These are phyloP conservation scores for Saccharomycopsis capsularis DNA, from an alignment of 805 yeast species.

Conservation along the genomic window DNA sequence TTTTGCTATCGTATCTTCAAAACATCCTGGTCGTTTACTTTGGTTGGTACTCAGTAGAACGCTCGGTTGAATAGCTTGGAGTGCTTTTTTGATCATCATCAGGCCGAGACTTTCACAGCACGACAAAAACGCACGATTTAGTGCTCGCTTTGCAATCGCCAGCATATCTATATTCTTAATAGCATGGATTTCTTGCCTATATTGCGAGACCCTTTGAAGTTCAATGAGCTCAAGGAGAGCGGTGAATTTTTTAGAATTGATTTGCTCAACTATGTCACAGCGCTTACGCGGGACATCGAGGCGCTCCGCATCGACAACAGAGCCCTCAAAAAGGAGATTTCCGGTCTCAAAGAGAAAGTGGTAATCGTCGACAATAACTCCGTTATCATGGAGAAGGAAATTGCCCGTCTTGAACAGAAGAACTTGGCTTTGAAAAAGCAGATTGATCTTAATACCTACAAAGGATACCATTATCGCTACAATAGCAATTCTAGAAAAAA, in stretches of 20 bases:
- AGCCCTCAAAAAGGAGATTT: conserved; percentile 9
- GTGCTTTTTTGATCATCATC: no score
- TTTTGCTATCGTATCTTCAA: no score
- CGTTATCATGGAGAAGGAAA: conserved; percentile 18
- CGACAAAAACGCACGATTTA: no score
- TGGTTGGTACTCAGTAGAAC: no score
- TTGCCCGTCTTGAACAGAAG: conserved; percentile 13
- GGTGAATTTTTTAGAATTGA: conserved; percentile 20
- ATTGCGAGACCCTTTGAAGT: conserved; percentile 18
- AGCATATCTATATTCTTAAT: no score
- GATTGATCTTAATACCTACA: conserved; percentile 10
- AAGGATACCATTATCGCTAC: conserved; percentile 13
- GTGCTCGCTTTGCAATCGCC: no score
- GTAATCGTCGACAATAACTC: conserved; percentile 19
- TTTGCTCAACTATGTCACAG: conserved; percentile 17
- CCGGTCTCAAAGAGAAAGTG: conserved; percentile 17
- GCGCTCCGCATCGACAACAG: conserved; percentile 9
- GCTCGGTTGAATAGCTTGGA: no score
- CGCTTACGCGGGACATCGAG: conserved; percentile 15
- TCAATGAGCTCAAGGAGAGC: conserved; percentile 9
- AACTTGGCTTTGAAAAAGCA: conserved; percentile 13
- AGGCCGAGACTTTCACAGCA: no score
- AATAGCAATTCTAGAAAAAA: conserved; percentile 2
- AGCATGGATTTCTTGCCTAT: conserved; percentile 18
- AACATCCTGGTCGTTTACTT: no score